Base-by-base conservation (phyloP, 163 green algal genomes). In the Scenedesmus sp. region DNA sequence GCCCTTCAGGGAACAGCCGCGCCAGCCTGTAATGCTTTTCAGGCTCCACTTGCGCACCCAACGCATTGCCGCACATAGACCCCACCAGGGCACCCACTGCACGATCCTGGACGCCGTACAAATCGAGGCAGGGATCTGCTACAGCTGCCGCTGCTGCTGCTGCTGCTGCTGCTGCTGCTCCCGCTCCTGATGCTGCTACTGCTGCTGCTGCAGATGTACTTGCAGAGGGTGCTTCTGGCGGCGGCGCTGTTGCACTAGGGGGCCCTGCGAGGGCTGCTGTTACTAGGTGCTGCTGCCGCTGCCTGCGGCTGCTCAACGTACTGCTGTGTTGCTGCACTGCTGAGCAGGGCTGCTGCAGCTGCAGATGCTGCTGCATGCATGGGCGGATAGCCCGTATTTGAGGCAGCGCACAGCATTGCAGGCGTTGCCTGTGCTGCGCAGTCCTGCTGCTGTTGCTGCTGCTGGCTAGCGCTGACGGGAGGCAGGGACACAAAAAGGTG, bases 1-100 rank as follows among this genome's bases (percentile, higher is more conserved):
- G 59, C 57, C 90, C 90, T 7, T 93, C 59, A 34, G 90, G 90
- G 77, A 93, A 93, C 56, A 93, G 56, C 64, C 84, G 52, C 2
- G 84, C 23, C 1, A 93, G 46, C 56, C 74, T 81, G 82, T 87
- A 92, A 8, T 89, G 82, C 62, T 84, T 84, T 73, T 93, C 90
- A 3, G 90, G 90, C 60, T 93, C 90, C 6, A 93, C 84, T 79
- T 92, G 88, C 13, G 82, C 82, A 3, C 88, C 88, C 16, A 92
- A 34, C 2, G 88, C 81, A 79, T 92, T 92, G 62, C 88, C 88
- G n/a, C 79, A 88, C 88, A 92, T 92, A 1, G 77, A 74, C 2
- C 81, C 88, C 20, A 92, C 2, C 64, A 92, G 81, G 26, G 59
- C 57, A 8, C 88, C 88, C 2, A 88, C 81, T 70, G 82, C 81